phyloP scores from a whole-genome alignment of 2,329 filamentous ascomycete genomes.

The Aureobasidium sp. region DNA sequence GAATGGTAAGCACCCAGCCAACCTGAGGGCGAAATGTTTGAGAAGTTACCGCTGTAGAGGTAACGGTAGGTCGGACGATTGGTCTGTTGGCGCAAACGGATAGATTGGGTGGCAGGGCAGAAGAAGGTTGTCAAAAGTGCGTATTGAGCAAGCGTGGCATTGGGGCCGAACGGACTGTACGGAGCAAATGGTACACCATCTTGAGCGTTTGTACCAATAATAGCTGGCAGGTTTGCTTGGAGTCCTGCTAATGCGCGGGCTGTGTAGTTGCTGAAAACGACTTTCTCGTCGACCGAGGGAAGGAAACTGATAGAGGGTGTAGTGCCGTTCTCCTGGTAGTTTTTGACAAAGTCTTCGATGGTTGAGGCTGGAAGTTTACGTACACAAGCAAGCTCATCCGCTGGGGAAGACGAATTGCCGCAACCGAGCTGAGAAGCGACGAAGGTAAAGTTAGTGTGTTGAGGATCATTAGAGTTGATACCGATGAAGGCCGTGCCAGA shows the following conservation, averaged over 20 bases:
- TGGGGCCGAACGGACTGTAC: conserved; percentile 28
- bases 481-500: conserved; percentile 38
- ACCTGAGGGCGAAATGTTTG: conserved; percentile 32
- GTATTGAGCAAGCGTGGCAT: conserved; percentile 16
- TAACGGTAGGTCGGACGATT: conserved; percentile 34
- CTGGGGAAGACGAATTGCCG: conserved; percentile 18
- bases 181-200: conserved; percentile 31
- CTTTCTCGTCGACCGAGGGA: conserved; percentile 18
- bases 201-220: conserved; percentile 31
- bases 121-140: conserved; percentile 20
- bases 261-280: conserved; percentile 31
- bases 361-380: conserved; percentile 24
- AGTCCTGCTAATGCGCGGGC: conserved; percentile 19
- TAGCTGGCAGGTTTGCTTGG: conserved; percentile 24
- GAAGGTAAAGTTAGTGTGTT: conserved; percentile 33
- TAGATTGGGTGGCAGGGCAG: conserved; percentile 27
- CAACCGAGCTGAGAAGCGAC: conserved; percentile 33
- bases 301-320: conserved; percentile 21
- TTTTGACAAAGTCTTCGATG: conserved; percentile 30
- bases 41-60: conserved; percentile 36
- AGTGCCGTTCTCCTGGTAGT: conserved; percentile 24
- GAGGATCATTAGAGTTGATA: conserved; percentile 21
- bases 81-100: conserved; percentile 23
- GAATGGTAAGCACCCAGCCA: conserved; percentile 41
- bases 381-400: conserved; percentile 32